Evolutionary conservation across 83 land plant genomes (phyloP).

Genomic region (Diphasiastrum complanatum): DNA sequence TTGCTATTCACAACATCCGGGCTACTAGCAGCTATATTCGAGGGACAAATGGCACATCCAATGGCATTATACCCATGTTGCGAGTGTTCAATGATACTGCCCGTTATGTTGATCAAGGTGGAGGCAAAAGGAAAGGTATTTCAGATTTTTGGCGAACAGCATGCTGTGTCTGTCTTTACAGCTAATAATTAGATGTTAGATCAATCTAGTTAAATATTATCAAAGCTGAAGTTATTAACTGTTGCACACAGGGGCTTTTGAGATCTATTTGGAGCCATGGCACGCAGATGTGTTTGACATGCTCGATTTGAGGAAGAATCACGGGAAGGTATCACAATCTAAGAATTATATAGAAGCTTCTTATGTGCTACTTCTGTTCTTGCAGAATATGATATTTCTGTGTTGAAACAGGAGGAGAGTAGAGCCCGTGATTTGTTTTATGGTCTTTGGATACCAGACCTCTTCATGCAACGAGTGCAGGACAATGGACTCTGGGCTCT

Average conservation of each 20-base stretch:
- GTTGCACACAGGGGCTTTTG: conserved; percentile 73
- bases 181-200: too few relatives aligned
- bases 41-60: conserved; percentile 92
- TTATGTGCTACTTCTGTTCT: too few relatives aligned
- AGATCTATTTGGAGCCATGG: conserved; percentile 96
- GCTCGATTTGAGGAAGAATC: conserved; percentile 80
- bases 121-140: conserved; percentile 98
- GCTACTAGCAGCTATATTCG: conserved; percentile 87
- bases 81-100: conserved; percentile 97
- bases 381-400: too few relatives aligned
- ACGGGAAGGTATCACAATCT: conserved; percentile 96
- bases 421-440: conserved; percentile 85
- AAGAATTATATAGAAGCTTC: too few relatives aligned
- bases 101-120: conserved; percentile 96
- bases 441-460: conserved; percentile 94
- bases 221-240: not conserved
- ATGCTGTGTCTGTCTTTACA: too few relatives aligned
- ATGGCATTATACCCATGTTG: conserved; percentile 95
- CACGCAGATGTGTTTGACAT: conserved; percentile 91
- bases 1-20: conserved; percentile 80
- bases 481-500: conserved; percentile 67
- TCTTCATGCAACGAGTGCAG: conserved; percentile 88
- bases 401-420: conserved; percentile 59
- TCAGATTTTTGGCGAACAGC: too few relatives aligned
- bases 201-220: too few relatives aligned